A percentile compares a stretch with the other conserved stretches of the same genome.
Evolutionary conservation across 768 basidiomycete species (phyloP).

Genomic region (Tulasnella sp.): DNA sequence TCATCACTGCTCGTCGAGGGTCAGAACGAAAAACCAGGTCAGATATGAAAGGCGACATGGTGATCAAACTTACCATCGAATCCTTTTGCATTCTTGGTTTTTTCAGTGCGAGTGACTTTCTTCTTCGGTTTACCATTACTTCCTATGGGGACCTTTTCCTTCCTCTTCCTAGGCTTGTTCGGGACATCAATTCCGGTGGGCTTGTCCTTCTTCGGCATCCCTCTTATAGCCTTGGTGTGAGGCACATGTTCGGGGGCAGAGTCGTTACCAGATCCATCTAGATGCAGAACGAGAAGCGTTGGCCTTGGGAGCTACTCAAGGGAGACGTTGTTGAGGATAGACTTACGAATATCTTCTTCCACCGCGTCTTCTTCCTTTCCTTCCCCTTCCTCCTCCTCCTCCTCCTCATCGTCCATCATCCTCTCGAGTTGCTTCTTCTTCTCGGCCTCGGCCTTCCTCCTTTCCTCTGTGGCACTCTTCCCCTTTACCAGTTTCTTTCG

Average conservation of each 20-base stretch:
- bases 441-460: background rate
- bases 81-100: slow-evolving; percentile 50
- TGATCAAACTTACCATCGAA: slow-evolving; percentile 48
- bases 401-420: background rate
- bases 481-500: background rate
- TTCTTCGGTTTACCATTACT: slow-evolving; percentile 68
- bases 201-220: slow-evolving; percentile 22
- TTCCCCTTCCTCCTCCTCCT: background rate
- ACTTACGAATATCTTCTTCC: slow-evolving; percentile 29
- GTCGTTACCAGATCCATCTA: slow-evolving; percentile 19
- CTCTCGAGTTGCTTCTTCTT: slow-evolving; percentile 24
- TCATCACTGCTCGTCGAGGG: slow-evolving; percentile 39
- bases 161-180: slow-evolving; percentile 32
- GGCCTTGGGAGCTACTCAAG: slow-evolving; percentile 17
- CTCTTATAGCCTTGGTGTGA: slow-evolving; percentile 14
- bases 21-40: background rate
- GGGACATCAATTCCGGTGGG: slow-evolving; percentile 23
- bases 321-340: slow-evolving; percentile 34
- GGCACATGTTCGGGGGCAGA: slow-evolving; percentile 19
- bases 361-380: slow-evolving; percentile 12
- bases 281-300: too few relatives aligned
- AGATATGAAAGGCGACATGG: background rate
- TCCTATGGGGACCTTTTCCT: slow-evolving; percentile 54
- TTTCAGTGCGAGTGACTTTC: slow-evolving; percentile 49
- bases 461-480: slow-evolving; percentile 19